These are phyloP conservation scores for Whalleya microplaca DNA, from an alignment of 2,329 filamentous ascomycete species.

Conservation along the genomic window DNA sequence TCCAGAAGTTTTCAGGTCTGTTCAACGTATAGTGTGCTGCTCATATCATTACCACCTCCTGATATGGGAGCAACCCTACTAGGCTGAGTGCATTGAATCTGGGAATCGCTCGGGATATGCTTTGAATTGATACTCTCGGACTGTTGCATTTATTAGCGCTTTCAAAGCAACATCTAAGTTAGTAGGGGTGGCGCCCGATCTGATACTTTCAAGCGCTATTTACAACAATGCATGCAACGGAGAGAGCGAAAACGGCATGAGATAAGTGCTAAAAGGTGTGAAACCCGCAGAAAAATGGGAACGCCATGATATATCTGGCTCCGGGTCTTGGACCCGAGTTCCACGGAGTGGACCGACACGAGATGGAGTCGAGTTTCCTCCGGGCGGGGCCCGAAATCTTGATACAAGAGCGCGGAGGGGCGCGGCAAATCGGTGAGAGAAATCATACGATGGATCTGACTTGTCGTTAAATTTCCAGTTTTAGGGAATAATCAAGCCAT, in stretches of 20 bases:
- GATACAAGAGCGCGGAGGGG: slow-evolving; percentile 5
- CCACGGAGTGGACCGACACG: slow-evolving; percentile 15
- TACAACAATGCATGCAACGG: neutral
- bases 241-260: neutral
- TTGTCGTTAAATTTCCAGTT: neutral
- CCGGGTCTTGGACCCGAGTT: slow-evolving; percentile 7
- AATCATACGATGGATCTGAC: slow-evolving; percentile 11
- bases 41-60: too few relatives aligned
- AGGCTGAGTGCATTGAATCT: too few relatives aligned
- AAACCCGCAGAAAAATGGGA: neutral
- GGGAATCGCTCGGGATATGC: too few relatives aligned
- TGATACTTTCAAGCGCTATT: too few relatives aligned
- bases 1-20: too few relatives aligned
- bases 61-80: too few relatives aligned
- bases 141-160: too few relatives aligned
- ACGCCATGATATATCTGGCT: slow-evolving; percentile 3
- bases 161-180: too few relatives aligned
- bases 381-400: slow-evolving; percentile 8
- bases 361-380: slow-evolving; percentile 17
- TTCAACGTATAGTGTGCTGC: too few relatives aligned
- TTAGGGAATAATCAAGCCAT: slow-evolving; percentile 11
- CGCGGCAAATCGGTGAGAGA: slow-evolving; percentile 13
- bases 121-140: too few relatives aligned
- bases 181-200: too few relatives aligned
- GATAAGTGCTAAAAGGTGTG: neutral